Base-by-base conservation (phyloP, 768 basidiomycete genomes). In the Phallus indusiatus region DNA sequence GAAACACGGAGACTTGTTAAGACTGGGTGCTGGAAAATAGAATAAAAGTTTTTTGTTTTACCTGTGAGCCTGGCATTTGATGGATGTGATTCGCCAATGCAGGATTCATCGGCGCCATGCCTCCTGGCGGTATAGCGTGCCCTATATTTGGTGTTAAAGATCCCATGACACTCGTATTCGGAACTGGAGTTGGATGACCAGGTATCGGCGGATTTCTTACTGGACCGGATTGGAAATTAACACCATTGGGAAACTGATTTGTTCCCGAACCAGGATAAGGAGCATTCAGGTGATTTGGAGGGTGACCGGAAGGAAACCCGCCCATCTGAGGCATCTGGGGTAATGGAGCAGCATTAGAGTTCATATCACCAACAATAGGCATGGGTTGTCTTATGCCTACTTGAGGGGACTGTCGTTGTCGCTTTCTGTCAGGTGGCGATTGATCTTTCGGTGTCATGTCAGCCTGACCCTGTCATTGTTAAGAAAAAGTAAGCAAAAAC, bases 401-500 rank as follows among this genome's bases (percentile, higher is more conserved):
- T 5, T 59, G 57, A 7, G 82, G 81, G 22, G 81, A 80, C 24
- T 76, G 75, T 28, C 81, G 79, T 34, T 66, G 42, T 35, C 80
- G 79, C 66, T 85, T 84, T 55, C 75, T 73, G 11, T 78, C 79
- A 2, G 82, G 82, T 1, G 83, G 82, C 0, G 84, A 82, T 2
- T 75, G 75, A 17, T 81, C 81, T 33, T 67, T 80, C 48, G 76
- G 76, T 20, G 76, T 47, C 78, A 66, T 50, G 69, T 73, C 46
- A 79, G 81, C 59, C 79, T 78, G 78, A 80, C 63, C 47, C 37
- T 48, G 52, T 55, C 42, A 42, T 35, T n/a, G n/a, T n/a, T n/a
- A n/a, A n/a, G n/a, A n/a, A n/a, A n/a, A n/a, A n/a, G n/a, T n/a
- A n/a, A n/a, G n/a, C n/a, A n/a, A n/a, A n/a, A n/a, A n/a, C n/a